phyloP scores from a whole-genome alignment of 83 land plant genomes.

The Larix sibirica region DNA sequence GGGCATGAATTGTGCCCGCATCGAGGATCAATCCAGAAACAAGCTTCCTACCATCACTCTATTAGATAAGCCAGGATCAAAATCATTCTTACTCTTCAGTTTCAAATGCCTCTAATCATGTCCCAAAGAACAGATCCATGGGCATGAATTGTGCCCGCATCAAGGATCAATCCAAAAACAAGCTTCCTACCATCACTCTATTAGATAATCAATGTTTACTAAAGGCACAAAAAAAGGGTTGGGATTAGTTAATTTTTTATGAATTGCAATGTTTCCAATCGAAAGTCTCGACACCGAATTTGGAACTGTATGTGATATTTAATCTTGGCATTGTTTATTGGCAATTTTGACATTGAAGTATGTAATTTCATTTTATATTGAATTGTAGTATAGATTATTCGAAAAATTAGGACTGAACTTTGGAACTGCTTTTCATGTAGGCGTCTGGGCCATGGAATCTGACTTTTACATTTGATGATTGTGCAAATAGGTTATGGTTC shows the following conservation, averaged over 20 bases:
- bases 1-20: conserved; percentile 90
- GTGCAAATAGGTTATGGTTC: not conserved
- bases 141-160: conserved; percentile 89
- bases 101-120: conserved; percentile 41
- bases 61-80: conserved; percentile 84
- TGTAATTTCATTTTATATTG: not conserved
- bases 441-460: not conserved
- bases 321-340: not conserved
- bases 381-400: not conserved
- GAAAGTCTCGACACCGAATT: too few relatives aligned
- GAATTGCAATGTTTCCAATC: too few relatives aligned
- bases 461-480: not conserved
- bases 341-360: not conserved
- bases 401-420: not conserved
- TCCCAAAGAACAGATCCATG: conserved; percentile 68
- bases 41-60: conserved; percentile 89
- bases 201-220: conserved; percentile 74
- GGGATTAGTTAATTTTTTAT: conserved; percentile 44
- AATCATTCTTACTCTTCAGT: conserved; percentile 84
- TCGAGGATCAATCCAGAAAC: conserved; percentile 94
- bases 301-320: too few relatives aligned
- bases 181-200: conserved; percentile 89
- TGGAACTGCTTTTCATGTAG: not conserved
- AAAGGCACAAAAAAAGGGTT: conserved; percentile 91
- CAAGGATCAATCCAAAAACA: conserved; percentile 89